Conservation (phyloP, 371 early-diverging fungal species). For the Actinomortierella wolfii region DNA sequence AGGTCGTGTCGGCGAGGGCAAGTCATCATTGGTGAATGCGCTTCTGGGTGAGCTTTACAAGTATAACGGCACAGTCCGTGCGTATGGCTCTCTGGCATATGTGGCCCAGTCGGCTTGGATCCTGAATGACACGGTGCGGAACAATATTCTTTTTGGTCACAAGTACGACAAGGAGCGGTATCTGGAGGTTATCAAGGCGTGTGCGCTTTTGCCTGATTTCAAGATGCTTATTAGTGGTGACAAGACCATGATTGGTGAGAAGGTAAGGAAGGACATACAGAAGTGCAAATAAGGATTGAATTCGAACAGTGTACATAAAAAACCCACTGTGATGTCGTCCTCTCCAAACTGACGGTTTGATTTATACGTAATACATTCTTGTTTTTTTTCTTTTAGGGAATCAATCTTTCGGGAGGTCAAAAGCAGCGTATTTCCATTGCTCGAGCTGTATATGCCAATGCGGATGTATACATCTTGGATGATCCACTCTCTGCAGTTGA, state of each 20-base stretch:
- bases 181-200: constrained; percentile 56
- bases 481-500: constrained; percentile 82
- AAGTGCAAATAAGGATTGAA: background rate
- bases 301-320: no score
- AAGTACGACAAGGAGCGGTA: constrained; percentile 71
- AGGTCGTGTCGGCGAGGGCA: constrained; percentile 87
- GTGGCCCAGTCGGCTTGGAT: constrained; percentile 88
- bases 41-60: constrained; percentile 80
- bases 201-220: constrained; percentile 78
- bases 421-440: constrained; percentile 51
- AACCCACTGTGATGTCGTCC: no score
- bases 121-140: constrained; percentile 80
- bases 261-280: constrained; percentile 48
- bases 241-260: constrained; percentile 85
- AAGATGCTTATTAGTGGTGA: constrained; percentile 82
- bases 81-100: constrained; percentile 63
- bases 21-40: constrained; percentile 76
- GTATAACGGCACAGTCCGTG: constrained; percentile 22
- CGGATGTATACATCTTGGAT: constrained; percentile 54
- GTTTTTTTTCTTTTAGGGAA: no score
- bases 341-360: no score
- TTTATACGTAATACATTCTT: no score
- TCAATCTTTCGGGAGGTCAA: constrained; percentile 53
- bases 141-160: constrained; percentile 89
- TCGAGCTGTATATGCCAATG: constrained; percentile 41